Base-by-base conservation (phyloP, 2,329 filamentous ascomycete species). In the Grosmannia huntii region DNA sequence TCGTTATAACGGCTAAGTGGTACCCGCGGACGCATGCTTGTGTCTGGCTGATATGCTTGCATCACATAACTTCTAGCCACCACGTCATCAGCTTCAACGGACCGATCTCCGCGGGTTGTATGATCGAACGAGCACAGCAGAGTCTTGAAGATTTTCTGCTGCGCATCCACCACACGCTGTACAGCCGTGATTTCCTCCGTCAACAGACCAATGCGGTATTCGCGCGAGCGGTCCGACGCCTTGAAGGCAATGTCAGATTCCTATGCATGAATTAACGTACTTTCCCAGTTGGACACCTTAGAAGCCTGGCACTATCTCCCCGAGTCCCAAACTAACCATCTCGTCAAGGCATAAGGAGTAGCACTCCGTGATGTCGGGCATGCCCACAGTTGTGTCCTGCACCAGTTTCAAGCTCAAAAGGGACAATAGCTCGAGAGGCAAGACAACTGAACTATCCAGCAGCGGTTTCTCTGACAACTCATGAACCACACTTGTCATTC, bases 341-440 rank as follows among this genome's bases (percentile, higher is more conserved):
- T 67, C 68, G 46, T 71, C 68, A 4, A 77, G 66, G 50, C 72
- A 75, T 46, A 72, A 67, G 0, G 71, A 73, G 55, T 77, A 78
- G 0, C 71, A 74, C 25, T 71, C 68, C 44, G 66, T 69, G 19
- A 77, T 71, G 31, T 72, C 70, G 3, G 72, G 68, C 36, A 68
- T 68, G 51, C 67, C 69, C 5, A 68, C 69, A 1, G 71, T 71
- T 23, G 68, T 64, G 48, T 77, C 73, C 50, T 69, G 65, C 1
- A 76, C 60, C 36, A 78, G 65, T 16, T 68, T 68, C 44, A 72
- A 61, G 11, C 67, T 68, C 12, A 76, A 63, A 21, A 78, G 63
- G 1, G 72, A 72, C 28, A 75, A 60, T 2, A 78, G 59, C 23
- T 77, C 75, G 46, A 72, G 66, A 1, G 75, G 76, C 36, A 73